A percentile compares a stretch with the other conserved stretches of the same genome.
phyloP scores from a whole-genome alignment of 225 moss, liverwort and hornwort genomes.

The Straminergon stramineum region DNA sequence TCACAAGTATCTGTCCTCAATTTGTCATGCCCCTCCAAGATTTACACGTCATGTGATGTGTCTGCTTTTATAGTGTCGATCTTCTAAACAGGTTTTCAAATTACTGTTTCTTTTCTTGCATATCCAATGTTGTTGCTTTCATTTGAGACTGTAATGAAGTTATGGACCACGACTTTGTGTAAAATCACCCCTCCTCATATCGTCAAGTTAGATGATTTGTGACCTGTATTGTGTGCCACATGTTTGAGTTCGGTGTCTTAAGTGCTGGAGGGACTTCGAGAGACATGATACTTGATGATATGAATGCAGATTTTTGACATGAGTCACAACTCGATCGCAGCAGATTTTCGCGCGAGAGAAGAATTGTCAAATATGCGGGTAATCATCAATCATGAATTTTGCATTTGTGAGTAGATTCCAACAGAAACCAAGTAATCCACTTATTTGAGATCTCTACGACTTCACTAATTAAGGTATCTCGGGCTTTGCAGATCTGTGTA shows the following conservation, averaged over 20 bases:
- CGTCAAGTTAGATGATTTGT: background rate
- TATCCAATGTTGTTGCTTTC: background rate
- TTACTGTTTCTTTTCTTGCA: too few species aligned
- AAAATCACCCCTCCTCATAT: background rate
- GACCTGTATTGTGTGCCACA: background rate
- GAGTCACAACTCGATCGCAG: background rate
- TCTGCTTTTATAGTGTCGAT: too few species aligned
- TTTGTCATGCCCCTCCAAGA: background rate
- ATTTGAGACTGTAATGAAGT: background rate
- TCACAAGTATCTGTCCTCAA: background rate
- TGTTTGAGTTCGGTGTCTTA: background rate
- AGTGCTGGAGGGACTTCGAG: background rate
- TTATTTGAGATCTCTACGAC: background rate
- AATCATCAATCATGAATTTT: background rate
- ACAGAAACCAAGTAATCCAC: background rate
- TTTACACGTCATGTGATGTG: background rate
- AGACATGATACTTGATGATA: background rate
- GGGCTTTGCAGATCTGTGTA: background rate
- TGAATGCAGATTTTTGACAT: slow-evolving; percentile 10
- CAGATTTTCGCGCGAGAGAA: background rate
- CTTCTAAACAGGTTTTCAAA: background rate
- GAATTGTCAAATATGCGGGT: slow-evolving; percentile 1
- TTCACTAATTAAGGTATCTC: background rate
- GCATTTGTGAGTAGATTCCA: background rate
- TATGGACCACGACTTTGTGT: background rate